phyloP scores from a whole-genome alignment of 176 grass and related monocot genomes.

The Zizania latifolia region DNA sequence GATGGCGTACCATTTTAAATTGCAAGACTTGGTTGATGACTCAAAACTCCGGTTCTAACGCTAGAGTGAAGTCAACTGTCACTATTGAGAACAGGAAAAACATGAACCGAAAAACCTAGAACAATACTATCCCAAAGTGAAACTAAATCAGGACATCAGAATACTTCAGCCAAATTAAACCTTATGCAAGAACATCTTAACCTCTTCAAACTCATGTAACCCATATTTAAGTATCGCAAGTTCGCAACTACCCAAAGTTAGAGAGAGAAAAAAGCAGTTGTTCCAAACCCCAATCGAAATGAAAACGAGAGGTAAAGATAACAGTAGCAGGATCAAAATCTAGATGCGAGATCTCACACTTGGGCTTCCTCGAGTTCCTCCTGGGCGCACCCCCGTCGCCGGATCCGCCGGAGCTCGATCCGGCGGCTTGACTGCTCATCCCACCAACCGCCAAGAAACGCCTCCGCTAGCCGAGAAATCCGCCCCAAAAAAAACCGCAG shows the following conservation, averaged over 20 bases:
- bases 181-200: not conserved
- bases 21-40: no score
- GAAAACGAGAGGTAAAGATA: no score
- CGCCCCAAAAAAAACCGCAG: not conserved
- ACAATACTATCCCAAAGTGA: not conserved
- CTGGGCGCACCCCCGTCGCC: slow-evolving; percentile 34
- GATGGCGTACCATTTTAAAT: not conserved
- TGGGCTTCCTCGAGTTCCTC: slow-evolving; percentile 54
- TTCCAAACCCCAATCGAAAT: not conserved
- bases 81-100: not conserved
- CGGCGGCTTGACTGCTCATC: slow-evolving; percentile 32
- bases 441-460: slow-evolving; percentile 29
- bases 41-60: no score
- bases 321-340: no score
- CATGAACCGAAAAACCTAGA: not conserved
- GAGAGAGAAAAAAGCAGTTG: not conserved
- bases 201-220: not conserved
- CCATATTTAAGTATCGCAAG: no score
- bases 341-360: slow-evolving; percentile 46
- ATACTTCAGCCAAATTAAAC: not conserved
- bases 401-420: slow-evolving; percentile 46
- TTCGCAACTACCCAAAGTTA: no score
- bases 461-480: not conserved
- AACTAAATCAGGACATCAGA: not conserved
- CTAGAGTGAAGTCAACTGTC: no score